Evolutionary conservation across 495 filamentous ascomycete species (phyloP).

Genomic region (Tuber magnatum): DNA sequence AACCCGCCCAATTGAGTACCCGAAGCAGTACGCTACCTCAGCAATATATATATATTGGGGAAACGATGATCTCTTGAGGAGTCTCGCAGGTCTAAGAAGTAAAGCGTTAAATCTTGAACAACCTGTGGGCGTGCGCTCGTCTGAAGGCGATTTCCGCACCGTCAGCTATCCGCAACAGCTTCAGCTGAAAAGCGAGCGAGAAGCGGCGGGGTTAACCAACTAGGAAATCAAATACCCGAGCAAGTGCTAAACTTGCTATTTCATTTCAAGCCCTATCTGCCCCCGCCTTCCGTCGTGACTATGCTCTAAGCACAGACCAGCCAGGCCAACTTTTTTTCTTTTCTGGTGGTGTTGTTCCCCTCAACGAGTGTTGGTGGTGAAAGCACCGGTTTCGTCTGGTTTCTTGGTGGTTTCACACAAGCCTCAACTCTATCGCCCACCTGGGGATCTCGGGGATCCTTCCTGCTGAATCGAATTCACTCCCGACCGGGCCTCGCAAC

Average conservation of each 20-base stretch:
- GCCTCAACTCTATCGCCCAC: slow-evolving; percentile 38
- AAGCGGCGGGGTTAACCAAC: slow-evolving; percentile 32
- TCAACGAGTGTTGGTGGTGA: background rate
- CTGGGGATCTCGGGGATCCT: slow-evolving; percentile 33
- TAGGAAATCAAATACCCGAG: slow-evolving; percentile 40
- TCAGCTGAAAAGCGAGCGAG: slow-evolving; percentile 39
- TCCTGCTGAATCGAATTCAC: slow-evolving; percentile 36
- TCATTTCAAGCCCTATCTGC: slow-evolving; percentile 36
- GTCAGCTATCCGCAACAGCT: slow-evolving; percentile 39
- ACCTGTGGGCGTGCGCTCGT: slow-evolving; percentile 32
- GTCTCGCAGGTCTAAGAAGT: slow-evolving; percentile 27
- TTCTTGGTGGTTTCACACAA: slow-evolving; percentile 36
- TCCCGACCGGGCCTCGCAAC: slow-evolving; percentile 36
- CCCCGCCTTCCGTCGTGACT: slow-evolving; percentile 28
- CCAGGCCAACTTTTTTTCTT: slow-evolving; percentile 24
- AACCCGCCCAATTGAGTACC: slow-evolving; percentile 32
- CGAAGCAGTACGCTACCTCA: slow-evolving; percentile 22
- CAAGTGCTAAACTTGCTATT: slow-evolving; percentile 40
- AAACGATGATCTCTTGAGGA: slow-evolving; percentile 31
- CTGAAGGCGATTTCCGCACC: slow-evolving; percentile 31
- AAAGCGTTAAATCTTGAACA: slow-evolving; percentile 14
- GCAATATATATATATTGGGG: slow-evolving; percentile 18
- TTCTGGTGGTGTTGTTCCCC: slow-evolving; percentile 23
- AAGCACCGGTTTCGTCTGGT: slow-evolving; percentile 27
- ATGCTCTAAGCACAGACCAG: slow-evolving; percentile 32